These are phyloP conservation scores for Geoglossum cookeanum DNA, from an alignment of 2,329 filamentous ascomycete species.

Conservation along the genomic window DNA sequence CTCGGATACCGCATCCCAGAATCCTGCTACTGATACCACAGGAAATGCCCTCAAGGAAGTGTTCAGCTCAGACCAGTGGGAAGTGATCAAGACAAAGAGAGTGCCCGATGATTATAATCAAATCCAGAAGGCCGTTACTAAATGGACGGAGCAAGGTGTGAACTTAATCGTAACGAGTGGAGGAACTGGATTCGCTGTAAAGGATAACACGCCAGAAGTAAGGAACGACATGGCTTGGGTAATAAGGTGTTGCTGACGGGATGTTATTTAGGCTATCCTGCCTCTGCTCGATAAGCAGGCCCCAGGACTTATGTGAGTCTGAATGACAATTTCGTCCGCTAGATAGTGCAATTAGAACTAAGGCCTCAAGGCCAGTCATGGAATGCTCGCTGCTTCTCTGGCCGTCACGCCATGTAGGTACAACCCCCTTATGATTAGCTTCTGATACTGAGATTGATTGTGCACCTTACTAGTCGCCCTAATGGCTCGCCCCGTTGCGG, in stretches of 20 bases:
- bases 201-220: constrained; percentile 80
- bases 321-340: not conserved
- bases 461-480: constrained; percentile 51
- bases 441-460: constrained; percentile 13
- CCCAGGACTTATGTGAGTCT: constrained; percentile 55
- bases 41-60: constrained; percentile 46
- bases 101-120: constrained; percentile 56
- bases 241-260: not conserved
- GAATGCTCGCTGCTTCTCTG: constrained; percentile 74
- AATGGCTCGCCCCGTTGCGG: constrained; percentile 89
- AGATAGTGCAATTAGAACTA: not conserved
- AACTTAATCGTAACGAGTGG: constrained; percentile 80
- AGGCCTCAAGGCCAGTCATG: constrained; percentile 38
- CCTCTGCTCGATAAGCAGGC: constrained; percentile 70
- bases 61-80: constrained; percentile 53
- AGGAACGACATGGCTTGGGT: constrained; percentile 4
- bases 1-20: constrained; percentile 71
- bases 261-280: constrained; percentile 43
- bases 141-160: constrained; percentile 52
- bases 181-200: constrained; percentile 76
- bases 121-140: constrained; percentile 54
- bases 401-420: constrained; percentile 70
- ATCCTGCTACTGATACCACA: constrained; percentile 62
- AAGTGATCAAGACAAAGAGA: constrained; percentile 47
- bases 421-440: not conserved